Percentiles rank a stretch among this genome's conserved stretches.
These are phyloP conservation scores for Puccinia brachypodii DNA, from an alignment of 1,284 basidiomycete species.

Conservation along the genomic window DNA sequence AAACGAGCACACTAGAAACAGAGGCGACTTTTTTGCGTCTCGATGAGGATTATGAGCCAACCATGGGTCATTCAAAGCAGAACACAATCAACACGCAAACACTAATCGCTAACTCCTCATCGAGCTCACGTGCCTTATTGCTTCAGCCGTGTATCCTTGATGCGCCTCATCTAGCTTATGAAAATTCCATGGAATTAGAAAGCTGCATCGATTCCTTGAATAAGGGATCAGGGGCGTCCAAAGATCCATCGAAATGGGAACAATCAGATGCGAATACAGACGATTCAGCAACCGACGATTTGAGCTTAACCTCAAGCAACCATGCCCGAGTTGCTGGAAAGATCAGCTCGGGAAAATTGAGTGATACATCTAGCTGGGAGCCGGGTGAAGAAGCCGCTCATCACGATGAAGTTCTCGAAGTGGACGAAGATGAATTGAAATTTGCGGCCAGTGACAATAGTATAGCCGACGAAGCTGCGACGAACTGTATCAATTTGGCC, in stretches of 20 bases:
- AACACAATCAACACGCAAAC: neutral
- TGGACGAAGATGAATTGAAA: neutral
- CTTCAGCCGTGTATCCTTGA: neutral
- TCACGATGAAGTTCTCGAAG: neutral
- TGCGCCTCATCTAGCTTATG: neutral
- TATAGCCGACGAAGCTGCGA: neutral
- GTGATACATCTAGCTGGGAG: neutral
- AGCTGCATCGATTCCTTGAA: neutral
- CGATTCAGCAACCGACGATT: neutral
- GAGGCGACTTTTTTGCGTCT: neutral
- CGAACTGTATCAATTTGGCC: neutral
- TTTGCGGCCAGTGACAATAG: neutral
- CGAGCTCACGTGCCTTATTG: neutral
- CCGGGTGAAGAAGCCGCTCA: neutral
- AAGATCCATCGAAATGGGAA: neutral
- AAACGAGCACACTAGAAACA: conserved; percentile 16
- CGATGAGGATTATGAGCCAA: neutral
- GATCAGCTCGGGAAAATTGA: neutral
- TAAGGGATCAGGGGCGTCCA: neutral
- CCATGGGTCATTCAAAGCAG: neutral
- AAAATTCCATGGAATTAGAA: neutral
- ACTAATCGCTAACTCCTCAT: neutral
- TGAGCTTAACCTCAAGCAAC: neutral
- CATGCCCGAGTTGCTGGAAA: neutral
- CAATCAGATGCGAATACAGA: neutral